Conservation (phyloP, 805 yeast genomes). For the Zygotorulaspora danielsina region DNA sequence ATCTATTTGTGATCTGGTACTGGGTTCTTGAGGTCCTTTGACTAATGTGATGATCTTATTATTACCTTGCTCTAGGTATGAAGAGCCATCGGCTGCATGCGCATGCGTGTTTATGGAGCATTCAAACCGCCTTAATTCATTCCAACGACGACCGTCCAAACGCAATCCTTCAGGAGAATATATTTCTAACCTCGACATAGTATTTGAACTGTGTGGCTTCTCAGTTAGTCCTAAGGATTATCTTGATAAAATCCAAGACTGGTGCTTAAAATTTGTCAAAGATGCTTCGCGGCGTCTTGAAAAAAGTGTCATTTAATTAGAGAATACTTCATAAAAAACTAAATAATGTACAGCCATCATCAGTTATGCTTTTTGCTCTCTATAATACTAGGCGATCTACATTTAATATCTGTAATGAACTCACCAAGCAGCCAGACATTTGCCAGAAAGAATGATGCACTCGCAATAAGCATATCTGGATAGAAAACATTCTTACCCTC, state of each 20-base stretch:
- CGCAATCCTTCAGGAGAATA: conserved; percentile 95
- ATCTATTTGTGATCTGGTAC: conserved; percentile 47
- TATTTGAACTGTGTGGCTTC: not conserved
- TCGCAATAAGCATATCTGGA: conserved; percentile 52
- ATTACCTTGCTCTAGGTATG: conserved; percentile 88
- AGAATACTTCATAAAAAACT: too few species aligned
- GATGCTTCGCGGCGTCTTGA: too few species aligned
- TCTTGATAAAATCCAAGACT: not conserved
- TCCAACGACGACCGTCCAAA: conserved; percentile 91
- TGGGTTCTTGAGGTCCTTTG: conserved; percentile 87
- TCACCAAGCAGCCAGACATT: conserved; percentile 59
- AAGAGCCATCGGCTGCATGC: conserved; percentile 83
- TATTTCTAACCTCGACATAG: conserved; percentile 68
- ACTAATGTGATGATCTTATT: conserved; percentile 82
- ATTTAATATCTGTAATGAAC: conserved; percentile 44
- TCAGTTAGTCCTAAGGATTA: not conserved
- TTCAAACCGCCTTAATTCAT: conserved; percentile 78
- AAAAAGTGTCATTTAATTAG: too few species aligned
- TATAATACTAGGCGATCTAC: conserved; percentile 1
- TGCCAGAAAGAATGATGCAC: conserved; percentile 54
- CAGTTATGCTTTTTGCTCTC: conserved; percentile 8
- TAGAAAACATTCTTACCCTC: conserved; percentile 62
- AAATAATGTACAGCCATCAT: too few species aligned
- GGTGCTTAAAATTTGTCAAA: conserved; percentile 1
- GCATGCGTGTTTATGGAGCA: conserved; percentile 88